Evolutionary conservation across 441 rosid species (phyloP).

Genomic region (Eruca vesicaria): DNA sequence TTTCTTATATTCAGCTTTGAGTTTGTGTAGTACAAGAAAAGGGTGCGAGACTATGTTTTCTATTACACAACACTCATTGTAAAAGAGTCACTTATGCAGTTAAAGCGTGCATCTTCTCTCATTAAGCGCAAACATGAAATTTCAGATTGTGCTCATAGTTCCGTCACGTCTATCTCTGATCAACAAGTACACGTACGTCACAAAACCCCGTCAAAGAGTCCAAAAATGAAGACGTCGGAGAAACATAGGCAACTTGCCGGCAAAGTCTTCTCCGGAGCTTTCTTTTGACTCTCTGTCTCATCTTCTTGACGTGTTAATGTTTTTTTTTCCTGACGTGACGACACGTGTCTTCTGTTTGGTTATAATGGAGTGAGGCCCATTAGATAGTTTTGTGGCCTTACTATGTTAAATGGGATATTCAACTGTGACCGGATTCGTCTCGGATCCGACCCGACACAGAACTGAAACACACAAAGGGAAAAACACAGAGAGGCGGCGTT

Average conservation of each 20-base stretch:
- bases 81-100: not conserved
- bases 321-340: constrained; percentile 12
- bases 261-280: too few species aligned
- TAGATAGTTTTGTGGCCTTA: not conserved
- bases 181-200: too few species aligned
- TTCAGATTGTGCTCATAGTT: not conserved
- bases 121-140: not conserved
- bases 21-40: not conserved
- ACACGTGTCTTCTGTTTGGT: not conserved
- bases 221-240: too few species aligned
- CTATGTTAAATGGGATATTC: not conserved
- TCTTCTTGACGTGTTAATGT: not conserved
- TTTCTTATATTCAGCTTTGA: constrained; percentile 9
- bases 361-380: not conserved
- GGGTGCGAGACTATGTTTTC: not conserved
- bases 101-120: not conserved
- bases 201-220: too few species aligned
- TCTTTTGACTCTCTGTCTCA: too few species aligned
- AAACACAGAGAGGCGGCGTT: constrained; percentile 22
- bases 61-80: not conserved
- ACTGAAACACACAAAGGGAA: not conserved
- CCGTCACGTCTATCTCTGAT: too few species aligned
- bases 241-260: too few species aligned
- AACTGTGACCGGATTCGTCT: not conserved
- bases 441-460: constrained; percentile 2